phyloP scores from a whole-genome alignment of 306 rosid species.

The Begonia fuchsioides region DNA sequence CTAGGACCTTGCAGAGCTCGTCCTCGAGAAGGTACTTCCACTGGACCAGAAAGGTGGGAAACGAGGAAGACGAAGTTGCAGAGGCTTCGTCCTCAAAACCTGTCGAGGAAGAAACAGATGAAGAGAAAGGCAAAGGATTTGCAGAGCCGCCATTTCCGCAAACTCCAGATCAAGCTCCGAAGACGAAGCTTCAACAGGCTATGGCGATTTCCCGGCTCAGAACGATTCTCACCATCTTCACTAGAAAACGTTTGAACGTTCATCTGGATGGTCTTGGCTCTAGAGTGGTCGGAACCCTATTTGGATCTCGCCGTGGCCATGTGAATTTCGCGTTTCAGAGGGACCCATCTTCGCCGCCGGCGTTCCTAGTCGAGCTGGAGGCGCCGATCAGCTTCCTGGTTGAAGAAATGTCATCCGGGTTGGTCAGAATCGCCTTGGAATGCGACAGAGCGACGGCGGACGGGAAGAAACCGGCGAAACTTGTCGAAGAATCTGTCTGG shows the following conservation, averaged over 20 bases:
- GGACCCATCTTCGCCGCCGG: constrained; percentile 67
- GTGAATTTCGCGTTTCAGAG: constrained; percentile 88
- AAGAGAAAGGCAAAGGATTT: constrained; percentile 13
- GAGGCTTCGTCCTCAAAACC: constrained; percentile 14
- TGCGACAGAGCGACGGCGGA: constrained; percentile 56
- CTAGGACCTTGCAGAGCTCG: constrained; percentile 21
- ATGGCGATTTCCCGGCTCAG: constrained; percentile 61
- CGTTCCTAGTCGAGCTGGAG: constrained; percentile 77
- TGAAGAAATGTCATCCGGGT: constrained; percentile 93
- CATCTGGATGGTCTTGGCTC: constrained; percentile 34
- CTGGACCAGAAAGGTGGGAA: constrained; percentile 84
- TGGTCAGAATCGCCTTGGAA: constrained; percentile 86
- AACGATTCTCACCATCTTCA: constrained; percentile 55
- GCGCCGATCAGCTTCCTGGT: constrained; percentile 83
- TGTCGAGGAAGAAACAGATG: constrained; percentile 18
- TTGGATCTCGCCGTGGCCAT: constrained; percentile 78
- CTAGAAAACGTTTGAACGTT: constrained; percentile 31
- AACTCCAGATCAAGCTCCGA: constrained; percentile 12
- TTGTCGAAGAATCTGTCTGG: constrained; percentile 75
- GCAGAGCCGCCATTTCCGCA: constrained; percentile 11
- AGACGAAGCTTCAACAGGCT: constrained; percentile 43
- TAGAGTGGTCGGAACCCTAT: constrained; percentile 78
- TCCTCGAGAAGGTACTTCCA: constrained; percentile 93
- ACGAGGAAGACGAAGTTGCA: constrained; percentile 35
- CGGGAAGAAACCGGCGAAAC: constrained; percentile 12